Evolutionary conservation across 192 early-diverging fungal species (phyloP), one percentile per base, ranked within the genome.

Genomic region (Funneliformis geosporum): DNA sequence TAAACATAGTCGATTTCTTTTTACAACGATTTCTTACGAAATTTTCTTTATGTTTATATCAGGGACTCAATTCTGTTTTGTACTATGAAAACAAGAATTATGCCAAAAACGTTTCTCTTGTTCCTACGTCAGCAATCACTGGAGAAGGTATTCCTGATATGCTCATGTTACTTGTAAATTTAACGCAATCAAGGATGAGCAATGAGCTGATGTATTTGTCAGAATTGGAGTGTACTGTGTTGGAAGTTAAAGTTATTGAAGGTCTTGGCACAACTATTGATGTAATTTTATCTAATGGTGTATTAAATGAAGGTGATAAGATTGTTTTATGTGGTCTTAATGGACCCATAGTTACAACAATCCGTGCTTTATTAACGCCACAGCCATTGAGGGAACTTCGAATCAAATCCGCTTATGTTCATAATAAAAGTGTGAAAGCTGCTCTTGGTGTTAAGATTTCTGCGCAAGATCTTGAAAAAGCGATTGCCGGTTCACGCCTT

Each of bases 241-340:
- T 99, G 78, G 98, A 99, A 90, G 98, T 99, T 81, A 99, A 99
- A 90, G 97, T 97, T 14, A 92, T 98, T 82, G 98, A 99, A 87
- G 98, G 98, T 81, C 90, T 96, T 60, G 97, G 97, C 75, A 99
- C 96, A 0, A 98, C 98, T 4, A 95, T 98, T 72, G 98, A 99
- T 86, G 97, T 98, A 33, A 88, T 99, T 33, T 88, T 99, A 60
- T 95, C 95, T 9, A 99, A 99, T 87, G 95, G 95, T 83, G 91
- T 95, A 55, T 85, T 99, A 79, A 89, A 93, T 78, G 97, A 99
- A 88, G 96, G 97, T 47, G 98, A 99, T 83, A 91, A 93, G 55
- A 98, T 99, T 76, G 94, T 96, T 8, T 82, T 99, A 27, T 98
- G 98, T 82, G 98, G 96, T 83, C 82, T 97, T 68, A 92, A 97